Conservation (phyloP, 129 eudicot genomes). For the Centella asiatica region DNA sequence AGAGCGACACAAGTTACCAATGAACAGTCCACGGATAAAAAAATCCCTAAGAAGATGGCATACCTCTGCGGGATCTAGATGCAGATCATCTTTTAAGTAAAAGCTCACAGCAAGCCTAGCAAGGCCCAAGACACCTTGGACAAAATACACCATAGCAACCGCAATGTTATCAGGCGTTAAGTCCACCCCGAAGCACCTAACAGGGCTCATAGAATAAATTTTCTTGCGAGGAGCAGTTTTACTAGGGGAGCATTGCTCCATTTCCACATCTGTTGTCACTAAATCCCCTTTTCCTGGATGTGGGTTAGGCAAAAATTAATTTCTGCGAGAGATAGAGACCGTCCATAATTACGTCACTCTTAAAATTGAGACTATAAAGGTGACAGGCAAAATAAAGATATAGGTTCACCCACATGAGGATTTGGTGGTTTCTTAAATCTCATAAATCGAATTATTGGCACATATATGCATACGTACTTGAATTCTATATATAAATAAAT, state of each 20-base stretch:
- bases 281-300: slow-evolving; percentile 40
- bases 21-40: neutral
- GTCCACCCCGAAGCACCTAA: slow-evolving; percentile 69
- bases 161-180: slow-evolving; percentile 91
- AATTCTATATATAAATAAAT: too few species aligned
- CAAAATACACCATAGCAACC: slow-evolving; percentile 96
- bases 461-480: too few species aligned
- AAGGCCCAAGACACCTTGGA: slow-evolving; percentile 95
- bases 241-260: slow-evolving; percentile 30
- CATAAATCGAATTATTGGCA: too few species aligned
- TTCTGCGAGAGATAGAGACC: neutral
- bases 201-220: slow-evolving; percentile 31
- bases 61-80: slow-evolving; percentile 99
- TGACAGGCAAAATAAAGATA: too few species aligned
- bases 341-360: too few species aligned
- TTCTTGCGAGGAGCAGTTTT: slow-evolving; percentile 37
- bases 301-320: neutral
- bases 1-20: neutral
- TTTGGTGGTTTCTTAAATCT: too few species aligned
- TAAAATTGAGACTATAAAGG: too few species aligned
- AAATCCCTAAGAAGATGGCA: neutral
- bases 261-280: slow-evolving; percentile 22
- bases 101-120: slow-evolving; percentile 92
- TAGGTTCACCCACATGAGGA: too few species aligned
- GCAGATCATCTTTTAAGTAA: slow-evolving; percentile 91